Evolutionary conservation across 768 basidiomycete genomes (phyloP).

Genomic region (Paxillus involutus): DNA sequence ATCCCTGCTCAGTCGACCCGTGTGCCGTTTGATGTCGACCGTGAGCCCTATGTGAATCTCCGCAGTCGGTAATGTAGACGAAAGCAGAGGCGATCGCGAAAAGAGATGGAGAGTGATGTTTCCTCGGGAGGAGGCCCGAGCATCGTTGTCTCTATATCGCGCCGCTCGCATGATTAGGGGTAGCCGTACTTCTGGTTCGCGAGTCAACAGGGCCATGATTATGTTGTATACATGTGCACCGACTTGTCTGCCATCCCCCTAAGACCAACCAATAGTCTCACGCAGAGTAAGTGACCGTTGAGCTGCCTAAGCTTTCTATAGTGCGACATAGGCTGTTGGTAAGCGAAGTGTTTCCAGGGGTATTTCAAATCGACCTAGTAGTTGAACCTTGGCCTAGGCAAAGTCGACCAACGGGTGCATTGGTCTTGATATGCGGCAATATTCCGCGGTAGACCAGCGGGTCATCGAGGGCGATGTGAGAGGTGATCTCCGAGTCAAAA

Average conservation of each 20-base stretch:
- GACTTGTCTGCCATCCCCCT: not conserved
- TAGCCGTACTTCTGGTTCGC: slow-evolving; percentile 53
- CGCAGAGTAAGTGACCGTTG: too few species aligned
- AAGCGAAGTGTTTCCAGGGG: too few species aligned
- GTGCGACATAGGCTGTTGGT: too few species aligned
- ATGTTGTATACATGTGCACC: slow-evolving; percentile 33
- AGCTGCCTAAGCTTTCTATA: slow-evolving; percentile 31
- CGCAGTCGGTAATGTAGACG: not conserved
- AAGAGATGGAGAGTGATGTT: slow-evolving; percentile 45
- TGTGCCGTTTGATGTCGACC: slow-evolving; percentile 14
- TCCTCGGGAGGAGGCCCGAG: not conserved
- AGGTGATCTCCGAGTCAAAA: too few species aligned
- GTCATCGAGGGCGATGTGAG: too few species aligned
- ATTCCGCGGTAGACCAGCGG: too few species aligned
- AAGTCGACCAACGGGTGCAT: too few species aligned
- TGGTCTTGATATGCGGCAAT: too few species aligned
- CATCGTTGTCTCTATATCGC: not conserved
- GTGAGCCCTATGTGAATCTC: too few species aligned
- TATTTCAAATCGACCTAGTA: too few species aligned
- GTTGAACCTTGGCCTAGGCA: too few species aligned
- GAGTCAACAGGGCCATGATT: slow-evolving; percentile 50
- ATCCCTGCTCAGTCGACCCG: slow-evolving; percentile 23
- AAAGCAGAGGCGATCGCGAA: slow-evolving; percentile 3
- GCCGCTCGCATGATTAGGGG: slow-evolving; percentile 32
- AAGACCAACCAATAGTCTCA: slow-evolving; percentile 23